These are phyloP conservation scores for Triangularia setosa DNA, from an alignment of 2,329 filamentous ascomycete species.

Conservation along the genomic window DNA sequence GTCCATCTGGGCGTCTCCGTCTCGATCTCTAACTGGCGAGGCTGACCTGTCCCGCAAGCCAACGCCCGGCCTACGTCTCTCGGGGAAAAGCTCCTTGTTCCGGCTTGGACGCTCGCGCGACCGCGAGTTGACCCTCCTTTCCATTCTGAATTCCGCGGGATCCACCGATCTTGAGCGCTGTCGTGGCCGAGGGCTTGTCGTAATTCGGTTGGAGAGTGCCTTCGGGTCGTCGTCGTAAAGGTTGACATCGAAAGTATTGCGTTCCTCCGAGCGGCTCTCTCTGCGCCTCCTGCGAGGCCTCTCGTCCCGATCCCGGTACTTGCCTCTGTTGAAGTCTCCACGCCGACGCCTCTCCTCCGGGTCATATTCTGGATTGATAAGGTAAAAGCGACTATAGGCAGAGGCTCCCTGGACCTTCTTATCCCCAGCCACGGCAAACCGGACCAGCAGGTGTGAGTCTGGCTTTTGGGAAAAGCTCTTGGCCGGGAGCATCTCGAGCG, in stretches of 20 bases:
- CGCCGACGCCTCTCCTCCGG: conserved; percentile 66
- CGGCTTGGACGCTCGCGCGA: conserved; percentile 38
- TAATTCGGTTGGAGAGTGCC: neutral
- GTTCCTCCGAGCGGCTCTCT: conserved; percentile 47
- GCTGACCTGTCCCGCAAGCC: conserved; percentile 47
- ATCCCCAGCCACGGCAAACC: conserved; percentile 71
- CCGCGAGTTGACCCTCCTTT: conserved; percentile 15
- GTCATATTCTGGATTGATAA: conserved; percentile 85
- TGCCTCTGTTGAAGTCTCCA: conserved; percentile 44
- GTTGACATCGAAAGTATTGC: conserved; percentile 59
- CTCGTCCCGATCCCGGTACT: conserved; percentile 59
- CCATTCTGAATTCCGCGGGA: neutral
- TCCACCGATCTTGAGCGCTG: conserved; percentile 23
- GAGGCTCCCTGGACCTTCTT: conserved; percentile 76
- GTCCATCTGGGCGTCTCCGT: conserved; percentile 36
- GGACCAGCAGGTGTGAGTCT: conserved; percentile 65
- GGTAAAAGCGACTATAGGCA: conserved; percentile 82
- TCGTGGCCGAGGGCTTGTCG: conserved; percentile 30
- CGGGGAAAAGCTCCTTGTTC: conserved; percentile 62
- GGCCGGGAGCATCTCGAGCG: conserved; percentile 63
- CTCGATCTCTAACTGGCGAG: conserved; percentile 44
- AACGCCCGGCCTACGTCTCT: conserved; percentile 28
- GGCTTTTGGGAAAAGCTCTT: conserved; percentile 66
- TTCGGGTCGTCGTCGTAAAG: conserved; percentile 73
- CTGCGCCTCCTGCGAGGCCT: conserved; percentile 41